Percentiles rank a stretch among this genome's conserved stretches.
Conservation (phyloP, 176 grass and related monocot species). For the Zea mays region Zm-B73-REFERENCE-NAM-5.0 NC_050099.1:176889501-176890000, state of each 20-base stretch:
- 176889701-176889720: neutral
- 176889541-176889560: neutral
- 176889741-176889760: neutral
- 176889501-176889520: neutral
- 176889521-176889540: neutral
- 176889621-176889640: too few species aligned
- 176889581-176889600: neutral
- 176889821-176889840: neutral
- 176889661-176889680: too few species aligned
- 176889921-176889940: conserved; percentile 5
- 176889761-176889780: neutral
- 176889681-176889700: neutral
- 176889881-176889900: neutral
- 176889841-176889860: neutral
- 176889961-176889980: neutral
- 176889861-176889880: neutral
- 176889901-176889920: neutral
- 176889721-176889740: conserved; percentile 3
- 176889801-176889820: neutral
- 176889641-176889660: too few species aligned
- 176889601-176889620: neutral
- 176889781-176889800: neutral
- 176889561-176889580: too few species aligned
- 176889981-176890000: conserved; percentile 25
- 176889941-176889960: conserved; percentile 21